A percentile compares a stretch with the other conserved stretches of the same genome.
phyloP scores from a whole-genome alignment of 305 asterid species.

The Solanum hybrid region DNA sequence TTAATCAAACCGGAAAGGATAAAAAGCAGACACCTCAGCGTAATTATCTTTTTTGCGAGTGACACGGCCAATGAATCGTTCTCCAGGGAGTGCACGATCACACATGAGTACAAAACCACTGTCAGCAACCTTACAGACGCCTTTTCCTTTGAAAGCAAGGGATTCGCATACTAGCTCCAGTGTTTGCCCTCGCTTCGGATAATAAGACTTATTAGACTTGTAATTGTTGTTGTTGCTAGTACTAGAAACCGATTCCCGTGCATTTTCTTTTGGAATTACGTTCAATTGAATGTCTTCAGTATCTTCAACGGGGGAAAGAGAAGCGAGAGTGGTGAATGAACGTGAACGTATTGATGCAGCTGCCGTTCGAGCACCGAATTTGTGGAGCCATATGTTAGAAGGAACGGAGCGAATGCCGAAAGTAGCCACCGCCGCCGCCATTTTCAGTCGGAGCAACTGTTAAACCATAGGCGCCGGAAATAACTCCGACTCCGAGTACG shows the following conservation, averaged over 20 bases:
- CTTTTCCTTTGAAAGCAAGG: constrained; percentile 87
- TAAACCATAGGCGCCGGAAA: neutral
- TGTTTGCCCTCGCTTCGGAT: constrained; percentile 84
- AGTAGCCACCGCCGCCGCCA: neutral
- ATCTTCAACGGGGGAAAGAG: constrained; percentile 10
- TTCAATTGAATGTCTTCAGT: constrained; percentile 4
- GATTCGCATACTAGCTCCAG: constrained; percentile 81
- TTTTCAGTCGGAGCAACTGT: neutral
- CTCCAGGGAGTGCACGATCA: constrained; percentile 92
- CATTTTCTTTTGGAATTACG: neutral
- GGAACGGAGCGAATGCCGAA: neutral
- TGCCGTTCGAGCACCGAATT: neutral
- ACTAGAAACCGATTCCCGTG: neutral
- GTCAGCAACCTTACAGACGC: constrained; percentile 74
- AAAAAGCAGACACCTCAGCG: constrained; percentile 12
- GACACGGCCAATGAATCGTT: constrained; percentile 74
- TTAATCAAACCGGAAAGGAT: neutral
- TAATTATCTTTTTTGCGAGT: constrained; percentile 65
- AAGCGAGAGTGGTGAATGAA: neutral
- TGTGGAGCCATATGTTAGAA: neutral
- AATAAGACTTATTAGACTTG: constrained; percentile 25
- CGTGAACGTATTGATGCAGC: neutral
- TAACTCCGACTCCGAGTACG: neutral
- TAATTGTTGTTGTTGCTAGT: constrained; percentile 1
- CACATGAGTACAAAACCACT: constrained; percentile 81